Percentiles rank a stretch among this genome's conserved stretches.
These are phyloP conservation scores for Verticillium alfalfae DNA, from an alignment of 2,329 filamentous ascomycete species.

Conservation along the genomic window DNA sequence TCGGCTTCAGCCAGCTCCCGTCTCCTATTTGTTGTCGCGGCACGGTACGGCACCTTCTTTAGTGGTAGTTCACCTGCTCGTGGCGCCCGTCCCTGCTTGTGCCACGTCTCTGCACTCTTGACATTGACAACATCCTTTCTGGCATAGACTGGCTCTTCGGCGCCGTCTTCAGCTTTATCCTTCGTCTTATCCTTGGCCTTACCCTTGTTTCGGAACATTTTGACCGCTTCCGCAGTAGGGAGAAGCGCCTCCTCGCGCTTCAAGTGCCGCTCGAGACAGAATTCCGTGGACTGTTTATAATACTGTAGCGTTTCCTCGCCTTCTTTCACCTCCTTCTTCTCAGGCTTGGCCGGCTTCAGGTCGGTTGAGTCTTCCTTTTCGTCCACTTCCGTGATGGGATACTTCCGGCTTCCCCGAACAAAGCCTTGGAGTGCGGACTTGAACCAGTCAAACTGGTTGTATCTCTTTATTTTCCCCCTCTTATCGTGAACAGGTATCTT, in stretches of 20 bases:
- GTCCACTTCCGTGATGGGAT: conserved; percentile 64
- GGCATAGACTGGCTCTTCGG: conserved; percentile 74
- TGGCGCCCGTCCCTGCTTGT: conserved; percentile 85
- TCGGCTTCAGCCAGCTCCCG: conserved; percentile 85
- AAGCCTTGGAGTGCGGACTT: conserved; percentile 74
- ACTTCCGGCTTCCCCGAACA: conserved; percentile 36
- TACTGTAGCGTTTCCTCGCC: conserved; percentile 80
- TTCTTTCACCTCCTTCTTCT: conserved; percentile 68
- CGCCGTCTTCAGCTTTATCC: conserved; percentile 44
- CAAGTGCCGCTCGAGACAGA: conserved; percentile 77
- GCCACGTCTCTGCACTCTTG: conserved; percentile 93
- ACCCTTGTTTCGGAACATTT: conserved; percentile 66
- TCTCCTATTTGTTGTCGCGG: conserved; percentile 80
- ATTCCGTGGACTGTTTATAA: conserved; percentile 82
- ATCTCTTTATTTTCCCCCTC: conserved; percentile 69
- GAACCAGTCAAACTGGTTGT: conserved; percentile 86
- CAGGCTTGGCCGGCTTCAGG: conserved; percentile 64
- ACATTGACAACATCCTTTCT: conserved; percentile 77
- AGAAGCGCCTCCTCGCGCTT: conserved; percentile 86
- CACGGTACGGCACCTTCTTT: conserved; percentile 84
- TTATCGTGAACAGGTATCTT: conserved; percentile 76
- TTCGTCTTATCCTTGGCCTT: conserved; percentile 67
- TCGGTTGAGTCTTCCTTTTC: conserved; percentile 75
- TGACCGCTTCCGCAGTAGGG: conserved; percentile 62
- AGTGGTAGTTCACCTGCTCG: conserved; percentile 65